These are phyloP conservation scores for Diaporthe longicolla DNA, from an alignment of 2,329 filamentous ascomycete genomes.

Conservation along the genomic window DNA sequence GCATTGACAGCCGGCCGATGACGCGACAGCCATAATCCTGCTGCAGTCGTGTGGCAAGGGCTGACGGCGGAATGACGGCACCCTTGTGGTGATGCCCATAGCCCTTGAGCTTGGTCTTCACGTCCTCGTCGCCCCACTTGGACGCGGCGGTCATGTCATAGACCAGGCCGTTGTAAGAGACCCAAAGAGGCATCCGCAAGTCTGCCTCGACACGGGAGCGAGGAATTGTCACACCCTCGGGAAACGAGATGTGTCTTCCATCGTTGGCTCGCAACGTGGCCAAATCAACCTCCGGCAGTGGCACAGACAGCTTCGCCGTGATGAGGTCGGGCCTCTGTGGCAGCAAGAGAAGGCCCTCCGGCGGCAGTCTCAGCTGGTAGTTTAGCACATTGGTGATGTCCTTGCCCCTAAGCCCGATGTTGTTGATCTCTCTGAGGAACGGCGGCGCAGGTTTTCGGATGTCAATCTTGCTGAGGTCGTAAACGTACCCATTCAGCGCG, in stretches of 20 bases:
- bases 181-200: constrained; percentile 15
- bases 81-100: background rate
- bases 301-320: constrained; percentile 13
- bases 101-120: background rate
- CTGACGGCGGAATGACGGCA: background rate
- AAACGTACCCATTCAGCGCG: constrained; percentile 2
- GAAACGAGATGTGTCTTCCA: background rate
- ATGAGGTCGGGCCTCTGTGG: constrained; percentile 11
- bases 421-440: background rate
- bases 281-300: background rate
- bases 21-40: constrained; percentile 10
- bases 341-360: background rate
- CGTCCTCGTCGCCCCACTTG: background rate
- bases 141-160: constrained; percentile 22
- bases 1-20: background rate
- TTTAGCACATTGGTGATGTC: background rate
- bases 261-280: background rate
- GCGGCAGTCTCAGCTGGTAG: background rate
- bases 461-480: background rate
- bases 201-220: background rate
- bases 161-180: background rate
- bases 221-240: background rate
- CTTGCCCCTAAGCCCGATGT: background rate
- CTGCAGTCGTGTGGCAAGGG: background rate
- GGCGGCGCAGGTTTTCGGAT: background rate